Conservation (phyloP, 805 yeast species). For the Jamesozyma gamospora region DNA sequence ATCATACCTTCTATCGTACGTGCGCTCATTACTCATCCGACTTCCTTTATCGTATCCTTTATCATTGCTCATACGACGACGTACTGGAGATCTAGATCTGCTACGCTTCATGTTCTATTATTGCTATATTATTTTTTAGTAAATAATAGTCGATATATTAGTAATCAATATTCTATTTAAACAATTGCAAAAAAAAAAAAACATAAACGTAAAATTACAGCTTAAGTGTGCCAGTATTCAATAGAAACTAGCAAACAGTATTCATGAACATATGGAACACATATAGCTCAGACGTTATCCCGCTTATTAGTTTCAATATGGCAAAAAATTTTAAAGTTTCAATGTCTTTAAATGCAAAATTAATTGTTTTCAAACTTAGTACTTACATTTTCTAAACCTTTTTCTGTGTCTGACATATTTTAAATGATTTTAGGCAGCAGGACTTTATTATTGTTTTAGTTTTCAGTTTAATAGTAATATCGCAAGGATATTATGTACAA, state of each 20-base stretch:
- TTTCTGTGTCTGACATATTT: constrained; percentile 5
- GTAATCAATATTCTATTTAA: not conserved
- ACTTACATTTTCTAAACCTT: constrained; percentile 6
- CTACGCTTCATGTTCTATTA: constrained; percentile 6
- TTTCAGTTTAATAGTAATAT: too few species aligned
- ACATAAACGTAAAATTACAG: too few species aligned
- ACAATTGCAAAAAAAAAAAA: too few species aligned
- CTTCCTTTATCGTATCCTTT: constrained; percentile 3
- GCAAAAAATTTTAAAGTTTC: too few species aligned
- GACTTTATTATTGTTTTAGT: too few species aligned
- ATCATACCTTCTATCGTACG: constrained; percentile 11
- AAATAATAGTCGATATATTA: not conserved
- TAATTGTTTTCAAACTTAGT: not conserved
- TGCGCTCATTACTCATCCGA: constrained; percentile 13
- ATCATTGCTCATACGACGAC: constrained; percentile 6
- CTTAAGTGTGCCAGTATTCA: too few species aligned
- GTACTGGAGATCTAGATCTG: constrained; percentile 19
- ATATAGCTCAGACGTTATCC: too few species aligned
- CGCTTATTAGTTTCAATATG: too few species aligned
- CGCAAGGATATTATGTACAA: too few species aligned
- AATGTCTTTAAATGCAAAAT: too few species aligned
- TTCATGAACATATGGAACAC: too few species aligned
- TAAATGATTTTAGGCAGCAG: not conserved
- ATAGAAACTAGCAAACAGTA: too few species aligned
- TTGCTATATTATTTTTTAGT: not conserved